Evolutionary conservation across 2,329 filamentous ascomycete genomes (phyloP).

Genomic region (Diplodia intermedia): DNA sequence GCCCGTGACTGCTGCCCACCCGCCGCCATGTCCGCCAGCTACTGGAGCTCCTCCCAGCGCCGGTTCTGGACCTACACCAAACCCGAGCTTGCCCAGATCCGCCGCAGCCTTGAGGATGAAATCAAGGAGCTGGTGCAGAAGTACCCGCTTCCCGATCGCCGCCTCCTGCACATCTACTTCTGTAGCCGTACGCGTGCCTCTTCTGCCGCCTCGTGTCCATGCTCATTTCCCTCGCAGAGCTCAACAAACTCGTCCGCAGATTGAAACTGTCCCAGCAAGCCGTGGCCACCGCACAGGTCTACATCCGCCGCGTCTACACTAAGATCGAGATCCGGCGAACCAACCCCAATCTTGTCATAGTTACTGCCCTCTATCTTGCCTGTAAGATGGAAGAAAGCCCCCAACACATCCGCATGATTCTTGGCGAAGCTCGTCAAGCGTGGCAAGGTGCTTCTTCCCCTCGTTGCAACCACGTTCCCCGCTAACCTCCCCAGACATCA

Average conservation of each 20-base stretch:
- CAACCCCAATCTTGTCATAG: slow-evolving; percentile 89
- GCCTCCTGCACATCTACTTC: slow-evolving; percentile 89
- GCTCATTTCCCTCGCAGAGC: slow-evolving; percentile 59
- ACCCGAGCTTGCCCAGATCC: slow-evolving; percentile 76
- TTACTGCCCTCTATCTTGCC: slow-evolving; percentile 92
- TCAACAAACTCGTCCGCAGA: slow-evolving; percentile 82
- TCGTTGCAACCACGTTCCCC: slow-evolving; percentile 21
- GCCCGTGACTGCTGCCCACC: neutral
- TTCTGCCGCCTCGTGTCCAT: neutral
- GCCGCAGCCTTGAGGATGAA: slow-evolving; percentile 77
- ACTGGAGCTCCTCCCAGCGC: slow-evolving; percentile 93
- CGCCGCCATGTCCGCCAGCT: slow-evolving; percentile 82
- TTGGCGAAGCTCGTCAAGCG: slow-evolving; percentile 81
- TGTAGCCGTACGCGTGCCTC: slow-evolving; percentile 76
- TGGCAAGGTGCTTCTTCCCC: slow-evolving; percentile 59
- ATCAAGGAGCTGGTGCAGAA: slow-evolving; percentile 76
- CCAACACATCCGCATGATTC: slow-evolving; percentile 91
- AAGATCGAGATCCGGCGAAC: slow-evolving; percentile 90
- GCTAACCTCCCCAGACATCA: slow-evolving; percentile 61
- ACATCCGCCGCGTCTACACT: slow-evolving; percentile 91
- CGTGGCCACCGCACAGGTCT: slow-evolving; percentile 91
- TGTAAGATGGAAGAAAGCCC: slow-evolving; percentile 99
- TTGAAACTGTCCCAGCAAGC: slow-evolving; percentile 88
- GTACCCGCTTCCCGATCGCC: slow-evolving; percentile 80
- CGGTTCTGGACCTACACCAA: slow-evolving; percentile 90